Evolutionary conservation across 139 green algal species (phyloP).

Genomic region (Chlorella sp.): DNA sequence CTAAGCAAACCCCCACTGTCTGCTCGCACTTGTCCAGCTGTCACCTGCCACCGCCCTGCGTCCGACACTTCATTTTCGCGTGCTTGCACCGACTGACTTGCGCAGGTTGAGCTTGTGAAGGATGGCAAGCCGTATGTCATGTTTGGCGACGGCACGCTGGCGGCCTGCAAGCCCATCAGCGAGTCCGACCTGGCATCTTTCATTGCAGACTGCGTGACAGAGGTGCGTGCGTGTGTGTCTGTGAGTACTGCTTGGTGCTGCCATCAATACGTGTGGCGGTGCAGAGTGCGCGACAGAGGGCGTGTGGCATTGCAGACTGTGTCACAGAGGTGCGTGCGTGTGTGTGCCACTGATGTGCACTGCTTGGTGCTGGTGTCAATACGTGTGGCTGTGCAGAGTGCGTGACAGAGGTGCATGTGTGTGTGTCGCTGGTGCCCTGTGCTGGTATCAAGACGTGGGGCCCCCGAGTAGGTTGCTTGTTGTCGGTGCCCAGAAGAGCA

Average conservation of each 20-base stretch:
- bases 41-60: background rate
- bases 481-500: too few species aligned
- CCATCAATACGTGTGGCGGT: too few species aligned
- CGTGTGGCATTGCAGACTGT: background rate
- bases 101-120: slow-evolving; percentile 91
- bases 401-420: too few species aligned
- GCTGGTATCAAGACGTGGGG: background rate
- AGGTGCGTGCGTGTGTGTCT: slow-evolving; percentile 15
- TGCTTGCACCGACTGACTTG: too few species aligned
- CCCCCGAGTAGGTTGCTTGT: too few species aligned
- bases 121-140: slow-evolving; percentile 97
- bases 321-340: background rate
- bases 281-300: background rate
- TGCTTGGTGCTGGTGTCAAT: background rate
- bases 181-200: slow-evolving; percentile 93
- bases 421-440: too few species aligned
- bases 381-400: too few species aligned
- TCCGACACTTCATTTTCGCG: background rate
- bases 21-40: background rate
- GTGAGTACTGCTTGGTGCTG: too few species aligned
- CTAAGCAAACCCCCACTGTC: too few species aligned
- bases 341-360: background rate
- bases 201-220: slow-evolving; percentile 89
- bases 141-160: slow-evolving; percentile 98
- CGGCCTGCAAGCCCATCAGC: slow-evolving; percentile 98